These are phyloP conservation scores for Epichloe amarillans DNA, from an alignment of 2,329 filamentous ascomycete genomes.

Conservation along the genomic window DNA sequence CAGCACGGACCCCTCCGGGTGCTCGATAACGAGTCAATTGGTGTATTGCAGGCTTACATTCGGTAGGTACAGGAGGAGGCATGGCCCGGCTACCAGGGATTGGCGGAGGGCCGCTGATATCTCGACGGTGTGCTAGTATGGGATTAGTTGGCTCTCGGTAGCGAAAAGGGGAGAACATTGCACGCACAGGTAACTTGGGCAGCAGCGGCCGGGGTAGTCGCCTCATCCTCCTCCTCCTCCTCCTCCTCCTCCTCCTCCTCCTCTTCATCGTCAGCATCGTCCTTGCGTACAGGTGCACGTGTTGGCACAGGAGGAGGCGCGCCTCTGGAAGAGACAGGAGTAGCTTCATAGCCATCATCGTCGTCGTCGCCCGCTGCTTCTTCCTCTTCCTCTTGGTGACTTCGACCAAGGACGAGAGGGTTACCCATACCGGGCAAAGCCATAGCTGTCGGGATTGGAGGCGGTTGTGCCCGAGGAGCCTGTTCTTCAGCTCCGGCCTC, in stretches of 20 bases:
- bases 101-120: slow-evolving; percentile 27
- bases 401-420: slow-evolving; percentile 30
- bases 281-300: slow-evolving; percentile 5
- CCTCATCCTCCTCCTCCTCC: slow-evolving; percentile 18
- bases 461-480: slow-evolving; percentile 26
- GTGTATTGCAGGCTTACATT: slow-evolving; percentile 34
- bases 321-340: slow-evolving; percentile 11
- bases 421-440: slow-evolving; percentile 60
- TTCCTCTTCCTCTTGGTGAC: slow-evolving; percentile 24
- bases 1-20: background rate
- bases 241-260: slow-evolving; percentile 24
- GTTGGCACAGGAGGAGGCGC: slow-evolving; percentile 19
- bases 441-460: slow-evolving; percentile 47
- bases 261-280: slow-evolving; percentile 16
- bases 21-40: background rate
- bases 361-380: background rate
- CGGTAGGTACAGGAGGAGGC: slow-evolving; percentile 44
- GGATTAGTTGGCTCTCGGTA: slow-evolving; percentile 12
- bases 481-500: slow-evolving; percentile 32
- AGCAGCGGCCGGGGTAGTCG: slow-evolving; percentile 20
- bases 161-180: background rate
- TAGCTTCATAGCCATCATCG: background rate
- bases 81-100: slow-evolving; percentile 37
- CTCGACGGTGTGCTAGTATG: slow-evolving; percentile 20
- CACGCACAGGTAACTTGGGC: slow-evolving; percentile 11